Evolutionary conservation across 2,329 filamentous ascomycete species (phyloP).

Genomic region (Botrytis galanthina): DNA sequence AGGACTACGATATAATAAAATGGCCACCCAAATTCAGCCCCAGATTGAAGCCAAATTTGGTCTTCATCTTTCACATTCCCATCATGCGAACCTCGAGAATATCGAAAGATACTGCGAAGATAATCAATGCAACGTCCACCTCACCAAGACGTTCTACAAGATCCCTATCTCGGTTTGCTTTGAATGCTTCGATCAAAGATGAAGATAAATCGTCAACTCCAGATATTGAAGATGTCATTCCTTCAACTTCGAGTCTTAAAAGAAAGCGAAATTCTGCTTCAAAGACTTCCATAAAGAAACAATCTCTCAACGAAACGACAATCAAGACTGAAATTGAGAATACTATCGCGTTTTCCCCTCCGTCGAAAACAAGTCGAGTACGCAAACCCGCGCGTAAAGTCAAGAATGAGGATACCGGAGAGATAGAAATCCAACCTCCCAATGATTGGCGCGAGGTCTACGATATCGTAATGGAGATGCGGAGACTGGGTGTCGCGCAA

Average conservation of each 20-base stretch:
- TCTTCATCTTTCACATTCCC: constrained; percentile 2
- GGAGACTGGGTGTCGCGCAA: constrained; percentile 53
- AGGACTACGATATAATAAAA: constrained; percentile 8
- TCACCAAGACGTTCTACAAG: constrained; percentile 47
- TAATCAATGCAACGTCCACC: constrained; percentile 49
- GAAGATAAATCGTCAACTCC: constrained; percentile 25
- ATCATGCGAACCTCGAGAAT: constrained; percentile 50
- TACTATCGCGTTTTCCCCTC: constrained; percentile 32
- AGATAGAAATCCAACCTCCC: constrained; percentile 55
- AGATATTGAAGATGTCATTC: constrained; percentile 59
- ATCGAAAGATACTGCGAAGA: constrained; percentile 56
- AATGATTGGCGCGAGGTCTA: constrained; percentile 85
- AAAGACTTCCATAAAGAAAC: constrained; percentile 45
- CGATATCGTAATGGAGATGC: constrained; percentile 73
- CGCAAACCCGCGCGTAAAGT: constrained; percentile 50
- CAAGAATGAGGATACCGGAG: constrained; percentile 44
- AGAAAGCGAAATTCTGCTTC: constrained; percentile 44
- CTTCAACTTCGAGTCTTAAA: constrained; percentile 40
- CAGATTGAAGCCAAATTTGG: background rate
- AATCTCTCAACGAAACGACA: constrained; percentile 40
- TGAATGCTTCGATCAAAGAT: constrained; percentile 35
- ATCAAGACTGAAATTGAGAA: constrained; percentile 45
- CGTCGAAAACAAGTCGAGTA: constrained; percentile 37
- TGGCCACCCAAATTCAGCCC: constrained; percentile 9
- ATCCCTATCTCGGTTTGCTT: constrained; percentile 49